Base-by-base conservation (phyloP, 164 flowering plant genomes). In the Magnolia sinica region DNA sequence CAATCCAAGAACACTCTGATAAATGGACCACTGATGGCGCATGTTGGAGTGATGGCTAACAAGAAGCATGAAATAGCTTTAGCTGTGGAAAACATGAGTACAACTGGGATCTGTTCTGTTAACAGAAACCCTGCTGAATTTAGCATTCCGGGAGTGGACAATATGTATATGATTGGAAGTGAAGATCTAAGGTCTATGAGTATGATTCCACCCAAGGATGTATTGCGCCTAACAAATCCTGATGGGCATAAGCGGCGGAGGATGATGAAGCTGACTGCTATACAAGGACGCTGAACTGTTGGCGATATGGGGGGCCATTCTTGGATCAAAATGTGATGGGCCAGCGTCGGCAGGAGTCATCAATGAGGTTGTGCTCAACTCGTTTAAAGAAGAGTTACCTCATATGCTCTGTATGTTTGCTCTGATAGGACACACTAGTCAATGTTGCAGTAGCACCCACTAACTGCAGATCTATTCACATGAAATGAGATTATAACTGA, bases 121-220 rank as follows among this genome's bases (percentile, higher is more conserved):
- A 93, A 93, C 84, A 83, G 86, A 84, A 93, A 93, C 83, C 98
- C 98, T 19, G 92, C 95, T 82, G 98, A 93, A 31, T 91, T 92
- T 76, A 87, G 80, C 79, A 31, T 79, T 20, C 93, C 92, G 13
- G 94, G 76, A 76, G 84, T 84, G 59, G 87, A 86, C 79, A 92
- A 90, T 76, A 50, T 14, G 5, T 91, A 80, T 83, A 92, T 88
- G 86, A 86, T 88, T 55, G 74, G 77, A 19, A 86, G 82, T 55
- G 84, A 81, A 74, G 87, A 85, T 71, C 83, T 86, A 27, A 87
- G 77, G 76, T 71, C 64, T 67, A 51, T 68, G 73, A 86, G 81
- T 78, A 23, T 9, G n/a, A 16, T 16, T 64, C 52, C 45, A 8
- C 75, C 78, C 20, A 55, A 51, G 64, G 80, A 77, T 27, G 69